These are phyloP conservation scores for Hermanozyma aechmeae DNA, from an alignment of 805 yeast species.

Conservation along the genomic window DNA sequence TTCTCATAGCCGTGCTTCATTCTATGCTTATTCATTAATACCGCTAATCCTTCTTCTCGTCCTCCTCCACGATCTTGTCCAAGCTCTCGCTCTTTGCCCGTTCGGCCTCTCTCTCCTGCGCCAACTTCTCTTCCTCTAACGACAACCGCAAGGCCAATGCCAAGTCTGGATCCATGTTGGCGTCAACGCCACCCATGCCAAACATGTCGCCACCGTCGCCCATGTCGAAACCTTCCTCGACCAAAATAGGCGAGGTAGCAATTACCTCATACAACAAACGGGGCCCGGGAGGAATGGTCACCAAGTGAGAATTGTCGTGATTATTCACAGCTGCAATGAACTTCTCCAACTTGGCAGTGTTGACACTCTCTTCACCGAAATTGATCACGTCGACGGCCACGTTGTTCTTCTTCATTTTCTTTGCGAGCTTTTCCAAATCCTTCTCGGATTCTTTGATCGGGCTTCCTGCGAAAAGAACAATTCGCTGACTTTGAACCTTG, in stretches of 20 bases:
- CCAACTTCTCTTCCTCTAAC: constrained; percentile 85
- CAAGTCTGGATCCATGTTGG: constrained; percentile 91
- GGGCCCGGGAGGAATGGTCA: constrained; percentile 85
- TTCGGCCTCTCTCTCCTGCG: constrained; percentile 68
- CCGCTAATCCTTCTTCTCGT: constrained; percentile 12
- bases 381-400: constrained; percentile 83
- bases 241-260: constrained; percentile 64
- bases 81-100: constrained; percentile 14
- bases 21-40: no score
- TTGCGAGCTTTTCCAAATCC: constrained; percentile 77
- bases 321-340: constrained; percentile 67
- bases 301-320: constrained; percentile 71
- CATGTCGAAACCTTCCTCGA: constrained; percentile 50
- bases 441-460: constrained; percentile 65
- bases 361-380: constrained; percentile 80
- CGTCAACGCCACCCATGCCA: constrained; percentile 49
- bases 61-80: constrained; percentile 22
- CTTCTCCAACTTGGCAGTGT: constrained; percentile 70
- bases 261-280: constrained; percentile 74
- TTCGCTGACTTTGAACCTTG: constrained; percentile 83
- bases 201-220: constrained; percentile 30
- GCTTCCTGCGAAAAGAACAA: constrained; percentile 81
- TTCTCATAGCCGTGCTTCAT: no score
- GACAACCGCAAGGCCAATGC: constrained; percentile 93
- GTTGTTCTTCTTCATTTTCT: constrained; percentile 86